Evolutionary conservation across 352 stramenopile species (phyloP).

Genomic region (Phytophthora tentaculata): DNA sequence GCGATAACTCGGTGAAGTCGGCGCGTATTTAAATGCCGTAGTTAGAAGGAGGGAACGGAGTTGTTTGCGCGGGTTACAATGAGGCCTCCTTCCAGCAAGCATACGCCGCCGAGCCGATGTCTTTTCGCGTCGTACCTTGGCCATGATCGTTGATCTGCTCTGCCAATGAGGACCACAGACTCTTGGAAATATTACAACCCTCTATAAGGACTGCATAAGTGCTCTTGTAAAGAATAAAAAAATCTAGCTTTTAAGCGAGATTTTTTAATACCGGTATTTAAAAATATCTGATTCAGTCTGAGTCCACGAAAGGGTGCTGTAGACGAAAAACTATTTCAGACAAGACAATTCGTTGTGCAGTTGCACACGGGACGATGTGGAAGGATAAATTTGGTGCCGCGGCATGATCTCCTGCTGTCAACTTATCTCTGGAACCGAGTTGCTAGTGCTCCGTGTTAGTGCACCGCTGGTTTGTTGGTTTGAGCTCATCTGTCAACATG

Average conservation of each 20-base stretch:
- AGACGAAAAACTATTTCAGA: constrained; percentile 30
- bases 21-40: constrained; percentile 10
- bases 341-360: constrained; percentile 1
- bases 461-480: constrained; percentile 13
- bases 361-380: constrained; percentile 14
- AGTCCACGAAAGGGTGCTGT: constrained; percentile 14
- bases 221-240: not conserved
- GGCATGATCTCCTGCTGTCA: not conserved
- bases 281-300: constrained; percentile 10
- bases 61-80: not conserved
- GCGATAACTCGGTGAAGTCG: constrained; percentile 11
- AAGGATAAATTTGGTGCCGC: constrained; percentile 29
- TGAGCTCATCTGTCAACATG: constrained; percentile 25
- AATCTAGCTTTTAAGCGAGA: too few relatives aligned
- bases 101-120: constrained; percentile 2
- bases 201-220: constrained; percentile 1
- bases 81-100: constrained; percentile 7
- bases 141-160: constrained; percentile 41
- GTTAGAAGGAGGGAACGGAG: not conserved
- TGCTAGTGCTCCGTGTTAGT: constrained; percentile 17
- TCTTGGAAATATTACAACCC: not conserved
- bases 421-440: not conserved
- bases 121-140: constrained; percentile 41
- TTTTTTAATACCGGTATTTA: too few relatives aligned
- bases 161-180: constrained; percentile 37